phyloP scores from a whole-genome alignment of 2,329 filamentous ascomycete genomes.

The Westerdykella aurantiaca region DNA sequence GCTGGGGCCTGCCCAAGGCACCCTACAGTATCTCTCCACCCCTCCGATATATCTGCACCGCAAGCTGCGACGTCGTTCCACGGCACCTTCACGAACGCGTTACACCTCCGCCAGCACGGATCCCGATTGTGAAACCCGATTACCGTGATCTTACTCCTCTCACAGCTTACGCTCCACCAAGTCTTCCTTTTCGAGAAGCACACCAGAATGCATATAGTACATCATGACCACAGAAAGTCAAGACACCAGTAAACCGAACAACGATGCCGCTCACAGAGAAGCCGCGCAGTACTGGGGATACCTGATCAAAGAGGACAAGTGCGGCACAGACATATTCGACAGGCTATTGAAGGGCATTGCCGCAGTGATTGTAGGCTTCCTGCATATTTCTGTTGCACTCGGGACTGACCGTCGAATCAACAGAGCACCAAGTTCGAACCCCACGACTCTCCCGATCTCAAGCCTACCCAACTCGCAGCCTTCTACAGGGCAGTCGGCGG shows the following conservation, averaged over 20 bases:
- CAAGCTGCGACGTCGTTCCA: background rate
- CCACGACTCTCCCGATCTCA: conserved; percentile 43
- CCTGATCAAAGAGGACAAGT: conserved; percentile 48
- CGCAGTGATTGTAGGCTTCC: conserved; percentile 39
- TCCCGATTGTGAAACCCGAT: too few species aligned
- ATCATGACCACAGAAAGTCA: background rate
- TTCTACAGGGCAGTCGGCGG: conserved; percentile 47
- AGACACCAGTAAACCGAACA: conserved; percentile 6
- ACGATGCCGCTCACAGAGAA: conserved; percentile 35
- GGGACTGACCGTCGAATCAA: conserved; percentile 7
- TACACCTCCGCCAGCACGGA: too few species aligned
- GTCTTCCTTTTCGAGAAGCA: background rate
- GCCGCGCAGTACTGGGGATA: conserved; percentile 49
- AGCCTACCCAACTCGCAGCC: conserved; percentile 44
- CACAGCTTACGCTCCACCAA: too few species aligned
- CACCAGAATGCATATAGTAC: background rate
- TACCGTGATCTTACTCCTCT: too few species aligned
- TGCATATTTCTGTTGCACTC: background rate
- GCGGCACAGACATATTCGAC: conserved; percentile 44
- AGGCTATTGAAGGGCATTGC: conserved; percentile 44
- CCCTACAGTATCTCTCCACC: too few species aligned
- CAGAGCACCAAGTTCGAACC: conserved; percentile 42
- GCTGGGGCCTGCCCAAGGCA: too few species aligned
- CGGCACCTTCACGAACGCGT: too few species aligned
- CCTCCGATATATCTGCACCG: background rate